Evolutionary conservation across 2,329 filamentous ascomycete species (phyloP).

Genomic region (Westerdykella sp.): DNA sequence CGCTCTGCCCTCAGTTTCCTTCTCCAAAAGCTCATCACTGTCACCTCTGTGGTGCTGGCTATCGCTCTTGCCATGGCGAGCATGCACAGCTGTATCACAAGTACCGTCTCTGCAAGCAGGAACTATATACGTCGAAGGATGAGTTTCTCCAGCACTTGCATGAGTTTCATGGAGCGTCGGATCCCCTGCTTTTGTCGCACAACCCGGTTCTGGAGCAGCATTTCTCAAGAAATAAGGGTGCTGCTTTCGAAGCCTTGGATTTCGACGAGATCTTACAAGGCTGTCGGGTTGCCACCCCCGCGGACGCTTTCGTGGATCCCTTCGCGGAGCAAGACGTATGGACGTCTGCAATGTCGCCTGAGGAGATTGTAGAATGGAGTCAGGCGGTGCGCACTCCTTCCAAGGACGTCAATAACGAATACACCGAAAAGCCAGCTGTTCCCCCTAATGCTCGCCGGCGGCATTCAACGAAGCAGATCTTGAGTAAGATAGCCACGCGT

Average conservation of each 20-base stretch:
- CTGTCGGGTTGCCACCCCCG: conserved; percentile 20
- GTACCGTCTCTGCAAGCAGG: conserved; percentile 30
- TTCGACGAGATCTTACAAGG: conserved; percentile 30
- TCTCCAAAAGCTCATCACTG: conserved; percentile 33
- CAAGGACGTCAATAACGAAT: background rate
- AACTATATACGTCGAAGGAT: conserved; percentile 29
- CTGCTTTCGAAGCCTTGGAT: conserved; percentile 31
- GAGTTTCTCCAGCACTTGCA: conserved; percentile 32
- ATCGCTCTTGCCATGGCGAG: conserved; percentile 26
- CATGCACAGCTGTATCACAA: conserved; percentile 31
- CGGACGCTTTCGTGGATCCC: conserved; percentile 21
- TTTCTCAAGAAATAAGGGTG: conserved; percentile 32
- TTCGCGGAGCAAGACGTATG: conserved; percentile 6
- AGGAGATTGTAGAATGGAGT: background rate
- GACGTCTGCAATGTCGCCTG: background rate
- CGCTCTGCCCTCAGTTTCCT: conserved; percentile 28
- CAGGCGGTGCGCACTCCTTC: background rate
- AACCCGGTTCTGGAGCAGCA: conserved; percentile 29
- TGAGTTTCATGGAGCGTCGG: conserved; percentile 27
- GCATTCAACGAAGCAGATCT: background rate
- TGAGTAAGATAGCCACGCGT: background rate
- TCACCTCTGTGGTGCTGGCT: conserved; percentile 31
- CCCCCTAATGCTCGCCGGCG: no score
- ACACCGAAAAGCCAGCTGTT: background rate
- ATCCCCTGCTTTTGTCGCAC: conserved; percentile 19